phyloP scores from a whole-genome alignment of 225 moss, liverwort and hornwort genomes.

The Bryum argenteum region DNA sequence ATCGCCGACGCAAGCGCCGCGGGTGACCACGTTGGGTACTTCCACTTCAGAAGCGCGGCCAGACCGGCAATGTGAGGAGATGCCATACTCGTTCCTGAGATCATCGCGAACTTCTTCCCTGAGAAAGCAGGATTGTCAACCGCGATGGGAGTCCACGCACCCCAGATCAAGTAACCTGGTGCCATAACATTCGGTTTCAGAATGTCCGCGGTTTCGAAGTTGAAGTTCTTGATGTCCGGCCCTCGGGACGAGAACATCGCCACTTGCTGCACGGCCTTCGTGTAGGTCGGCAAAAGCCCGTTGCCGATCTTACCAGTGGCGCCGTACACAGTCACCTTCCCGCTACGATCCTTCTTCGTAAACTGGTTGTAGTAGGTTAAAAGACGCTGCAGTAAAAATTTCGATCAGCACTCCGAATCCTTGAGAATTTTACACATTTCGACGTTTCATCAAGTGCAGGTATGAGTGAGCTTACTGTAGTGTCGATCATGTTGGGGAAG shows the following conservation, averaged over 20 bases:
- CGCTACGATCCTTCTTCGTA: conserved; percentile 49
- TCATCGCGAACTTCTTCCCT: conserved; percentile 84
- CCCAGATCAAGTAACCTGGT: conserved; percentile 77
- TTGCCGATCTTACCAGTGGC: conserved; percentile 63
- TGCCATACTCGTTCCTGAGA: conserved; percentile 91
- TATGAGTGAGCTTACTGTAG: conserved; percentile 23
- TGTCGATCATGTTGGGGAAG: conserved; percentile 25
- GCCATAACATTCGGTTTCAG: conserved; percentile 87
- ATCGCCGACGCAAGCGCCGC: conserved; percentile 76
- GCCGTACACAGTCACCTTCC: conserved; percentile 52
- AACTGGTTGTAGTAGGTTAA: conserved; percentile 59
- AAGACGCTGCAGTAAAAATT: conserved; percentile 44
- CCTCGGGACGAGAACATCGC: conserved; percentile 81
- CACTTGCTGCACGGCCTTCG: conserved; percentile 60
- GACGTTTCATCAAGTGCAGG: neutral
- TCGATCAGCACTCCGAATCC: neutral
- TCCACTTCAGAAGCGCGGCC: conserved; percentile 63
- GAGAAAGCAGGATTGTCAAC: conserved; percentile 56
- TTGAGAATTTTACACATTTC: too few species aligned
- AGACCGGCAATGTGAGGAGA: conserved; percentile 78
- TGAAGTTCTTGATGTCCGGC: conserved; percentile 68
- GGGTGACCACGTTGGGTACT: conserved; percentile 69
- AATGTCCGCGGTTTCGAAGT: conserved; percentile 73
- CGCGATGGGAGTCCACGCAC: conserved; percentile 72
- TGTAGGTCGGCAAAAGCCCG: conserved; percentile 54